Conservation (phyloP, 2,329 filamentous ascomycete genomes). For the Claviceps citrina region DNA sequence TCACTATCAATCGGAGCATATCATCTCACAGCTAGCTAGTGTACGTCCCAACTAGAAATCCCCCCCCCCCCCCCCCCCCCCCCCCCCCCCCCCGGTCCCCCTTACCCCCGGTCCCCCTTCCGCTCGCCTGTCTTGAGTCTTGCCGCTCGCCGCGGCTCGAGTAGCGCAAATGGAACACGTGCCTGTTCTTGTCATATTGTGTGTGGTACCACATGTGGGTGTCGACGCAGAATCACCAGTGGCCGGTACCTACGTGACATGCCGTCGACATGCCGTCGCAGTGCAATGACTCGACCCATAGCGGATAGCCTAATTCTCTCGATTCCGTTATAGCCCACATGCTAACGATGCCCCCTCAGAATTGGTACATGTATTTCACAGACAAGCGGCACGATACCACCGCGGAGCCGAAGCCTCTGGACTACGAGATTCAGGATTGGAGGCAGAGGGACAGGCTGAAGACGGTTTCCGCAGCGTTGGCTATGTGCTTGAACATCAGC, state of each 20-base stretch:
- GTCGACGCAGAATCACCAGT: neutral
- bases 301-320: too few species aligned
- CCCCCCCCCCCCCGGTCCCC: too few species aligned
- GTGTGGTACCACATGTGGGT: conserved; percentile 3
- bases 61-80: too few species aligned
- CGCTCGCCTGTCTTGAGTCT: neutral
- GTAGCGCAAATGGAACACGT: conserved; percentile 5
- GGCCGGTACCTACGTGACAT: neutral
- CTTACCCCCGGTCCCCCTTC: neutral
- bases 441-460: conserved; percentile 92
- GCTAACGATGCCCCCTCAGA: conserved; percentile 33
- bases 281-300: neutral
- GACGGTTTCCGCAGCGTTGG: conserved; percentile 87
- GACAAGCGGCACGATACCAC: conserved; percentile 95
- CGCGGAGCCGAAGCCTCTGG: conserved; percentile 61
- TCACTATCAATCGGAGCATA: conserved; percentile 80
- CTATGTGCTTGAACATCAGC: conserved; percentile 90
- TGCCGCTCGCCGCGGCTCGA: neutral
- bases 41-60: too few species aligned
- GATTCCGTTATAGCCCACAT: neutral
- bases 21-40: conserved; percentile 68
- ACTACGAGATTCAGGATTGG: conserved; percentile 72
- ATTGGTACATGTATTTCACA: conserved; percentile 99
- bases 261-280: too few species aligned
- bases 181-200: conserved; percentile 1